Percentiles rank a stretch among this genome's conserved stretches.
phyloP scores from a whole-genome alignment of 352 stramenopile genomes.

The Elongisporangium anandrum region DNA sequence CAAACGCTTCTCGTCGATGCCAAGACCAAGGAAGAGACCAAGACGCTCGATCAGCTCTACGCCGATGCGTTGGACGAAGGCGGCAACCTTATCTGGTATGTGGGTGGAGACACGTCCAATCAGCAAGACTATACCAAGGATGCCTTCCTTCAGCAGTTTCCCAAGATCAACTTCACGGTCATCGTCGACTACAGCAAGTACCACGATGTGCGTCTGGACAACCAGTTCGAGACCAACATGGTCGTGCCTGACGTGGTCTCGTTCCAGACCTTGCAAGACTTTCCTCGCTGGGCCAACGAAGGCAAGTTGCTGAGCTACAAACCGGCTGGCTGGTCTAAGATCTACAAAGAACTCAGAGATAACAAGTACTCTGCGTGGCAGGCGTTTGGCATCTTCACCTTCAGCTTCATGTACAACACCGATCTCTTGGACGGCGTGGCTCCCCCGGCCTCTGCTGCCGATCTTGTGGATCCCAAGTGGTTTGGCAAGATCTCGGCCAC shows the following conservation, averaged over 20 bases:
- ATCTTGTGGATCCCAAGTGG: conserved; percentile 31
- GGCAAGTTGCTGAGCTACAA: too few species aligned
- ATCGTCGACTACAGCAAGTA: too few species aligned
- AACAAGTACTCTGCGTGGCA: conserved; percentile 49
- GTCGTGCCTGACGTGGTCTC: too few species aligned
- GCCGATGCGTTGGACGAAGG: conserved; percentile 43
- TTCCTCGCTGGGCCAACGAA: too few species aligned
- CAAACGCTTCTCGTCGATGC: too few species aligned
- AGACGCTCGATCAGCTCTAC: conserved; percentile 40
- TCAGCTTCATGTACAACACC: conserved; percentile 37
- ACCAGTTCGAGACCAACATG: too few species aligned
- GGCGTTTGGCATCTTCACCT: conserved; percentile 29
- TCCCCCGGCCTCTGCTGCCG: conserved; percentile 14
- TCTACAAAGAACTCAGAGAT: too few species aligned
- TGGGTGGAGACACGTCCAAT: conserved; percentile 25
- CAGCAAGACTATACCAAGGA: conserved; percentile 22
- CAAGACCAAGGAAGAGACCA: too few species aligned
- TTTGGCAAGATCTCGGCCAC: conserved; percentile 30
- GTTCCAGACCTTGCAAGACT: too few species aligned
- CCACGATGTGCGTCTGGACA: too few species aligned
- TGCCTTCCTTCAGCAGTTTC: conserved; percentile 26
- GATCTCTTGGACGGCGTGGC: conserved; percentile 6
- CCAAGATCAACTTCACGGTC: conserved; percentile 58
- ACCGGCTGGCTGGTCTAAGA: too few species aligned
- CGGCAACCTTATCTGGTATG: conserved; percentile 44